These are phyloP conservation scores for Panellus pusillus DNA, from an alignment of 768 basidiomycete genomes.

Conservation along the genomic window DNA sequence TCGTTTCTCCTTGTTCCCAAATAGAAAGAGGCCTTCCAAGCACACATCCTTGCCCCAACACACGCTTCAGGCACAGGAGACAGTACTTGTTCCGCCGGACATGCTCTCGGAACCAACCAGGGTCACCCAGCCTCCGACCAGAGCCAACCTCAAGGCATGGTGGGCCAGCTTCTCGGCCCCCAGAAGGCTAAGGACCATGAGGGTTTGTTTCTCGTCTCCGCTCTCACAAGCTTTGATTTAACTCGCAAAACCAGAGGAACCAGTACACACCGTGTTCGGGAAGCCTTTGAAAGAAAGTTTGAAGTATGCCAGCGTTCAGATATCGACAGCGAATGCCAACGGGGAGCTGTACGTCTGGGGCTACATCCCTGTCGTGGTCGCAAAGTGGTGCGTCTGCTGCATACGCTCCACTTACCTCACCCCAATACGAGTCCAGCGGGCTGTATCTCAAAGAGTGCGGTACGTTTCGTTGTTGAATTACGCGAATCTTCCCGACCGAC, in stretches of 20 bases:
- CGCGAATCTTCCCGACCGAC: neutral
- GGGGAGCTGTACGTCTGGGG: slow-evolving; percentile 91
- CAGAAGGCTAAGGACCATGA: slow-evolving; percentile 61
- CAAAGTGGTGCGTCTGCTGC: slow-evolving; percentile 76
- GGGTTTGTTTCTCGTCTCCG: slow-evolving; percentile 9
- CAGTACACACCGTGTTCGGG: slow-evolving; percentile 71
- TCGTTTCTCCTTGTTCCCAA: slow-evolving; percentile 14
- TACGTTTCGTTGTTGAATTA: slow-evolving; percentile 29
- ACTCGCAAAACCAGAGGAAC: slow-evolving; percentile 27
- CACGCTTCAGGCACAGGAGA: neutral
- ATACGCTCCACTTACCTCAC: neutral
- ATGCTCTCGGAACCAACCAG: slow-evolving; percentile 17
- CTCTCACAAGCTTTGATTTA: slow-evolving; percentile 9
- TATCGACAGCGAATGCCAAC: slow-evolving; percentile 81
- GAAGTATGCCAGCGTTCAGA: slow-evolving; percentile 87
- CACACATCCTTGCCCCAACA: slow-evolving; percentile 4
- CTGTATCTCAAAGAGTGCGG: slow-evolving; percentile 94
- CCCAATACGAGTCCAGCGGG: slow-evolving; percentile 51
- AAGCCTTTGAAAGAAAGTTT: slow-evolving; percentile 83
- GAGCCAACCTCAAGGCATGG: slow-evolving; percentile 74
- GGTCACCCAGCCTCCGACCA: slow-evolving; percentile 38
- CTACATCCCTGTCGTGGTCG: slow-evolving; percentile 94
- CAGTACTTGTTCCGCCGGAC: neutral
- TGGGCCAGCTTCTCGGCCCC: slow-evolving; percentile 74
- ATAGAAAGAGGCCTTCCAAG: slow-evolving; percentile 10